phyloP scores from a whole-genome alignment of 2,329 filamentous ascomycete genomes.

The Penicillium sp. region DNA sequence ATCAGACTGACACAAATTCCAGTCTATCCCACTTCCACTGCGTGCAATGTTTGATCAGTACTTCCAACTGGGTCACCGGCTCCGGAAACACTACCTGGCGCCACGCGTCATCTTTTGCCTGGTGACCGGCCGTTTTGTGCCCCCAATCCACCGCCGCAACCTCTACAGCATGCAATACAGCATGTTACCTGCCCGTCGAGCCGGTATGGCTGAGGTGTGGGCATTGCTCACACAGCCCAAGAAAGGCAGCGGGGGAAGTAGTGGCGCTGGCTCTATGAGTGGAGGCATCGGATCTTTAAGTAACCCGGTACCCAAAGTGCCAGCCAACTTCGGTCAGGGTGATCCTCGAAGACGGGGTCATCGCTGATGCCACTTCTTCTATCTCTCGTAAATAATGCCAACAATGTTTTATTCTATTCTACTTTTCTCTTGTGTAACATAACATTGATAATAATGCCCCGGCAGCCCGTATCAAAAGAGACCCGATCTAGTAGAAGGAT shows the following conservation, averaged over 20 bases:
- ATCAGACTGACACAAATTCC: constrained; percentile 13
- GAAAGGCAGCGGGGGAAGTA: constrained; percentile 28
- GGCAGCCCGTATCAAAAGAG: not conserved
- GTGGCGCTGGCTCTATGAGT: constrained; percentile 25
- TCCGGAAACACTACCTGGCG: constrained; percentile 92
- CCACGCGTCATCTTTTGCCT: constrained; percentile 85
- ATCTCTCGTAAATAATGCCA: constrained; percentile 13
- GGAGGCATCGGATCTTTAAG: constrained; percentile 27
- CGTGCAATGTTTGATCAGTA: constrained; percentile 97
- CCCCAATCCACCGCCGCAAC: constrained; percentile 90
- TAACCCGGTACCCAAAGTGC: constrained; percentile 35
- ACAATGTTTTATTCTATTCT: constrained; percentile 4
- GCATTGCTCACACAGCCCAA: constrained; percentile 58
- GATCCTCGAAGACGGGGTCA: constrained; percentile 37
- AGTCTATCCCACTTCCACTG: constrained; percentile 87
- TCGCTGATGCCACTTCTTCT: constrained; percentile 24
- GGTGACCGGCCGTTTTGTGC: constrained; percentile 86
- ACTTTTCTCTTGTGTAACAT: not conserved
- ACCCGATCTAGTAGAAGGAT: not conserved
- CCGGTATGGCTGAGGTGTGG: constrained; percentile 86
- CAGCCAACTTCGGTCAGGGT: constrained; percentile 32
- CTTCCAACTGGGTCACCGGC: constrained; percentile 87
- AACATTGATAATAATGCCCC: not conserved
- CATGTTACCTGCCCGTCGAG: constrained; percentile 83
- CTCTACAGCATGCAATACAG: constrained; percentile 96